These are phyloP conservation scores for Musa schizocarpa DNA, from an alignment of 176 grass and related monocot species.

Conservation along the genomic window DNA sequence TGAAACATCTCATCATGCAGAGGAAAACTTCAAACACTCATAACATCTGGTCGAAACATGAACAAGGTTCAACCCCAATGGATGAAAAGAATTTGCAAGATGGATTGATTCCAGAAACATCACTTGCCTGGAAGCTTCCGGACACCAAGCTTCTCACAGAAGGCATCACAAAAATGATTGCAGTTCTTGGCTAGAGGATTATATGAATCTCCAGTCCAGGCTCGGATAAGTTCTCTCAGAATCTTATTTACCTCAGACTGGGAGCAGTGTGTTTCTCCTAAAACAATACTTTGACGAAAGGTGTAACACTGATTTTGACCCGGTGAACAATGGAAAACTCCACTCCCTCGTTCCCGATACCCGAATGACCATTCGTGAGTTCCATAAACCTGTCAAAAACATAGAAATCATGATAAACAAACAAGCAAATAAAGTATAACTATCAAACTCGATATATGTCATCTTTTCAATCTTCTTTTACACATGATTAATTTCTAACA, in stretches of 20 bases:
- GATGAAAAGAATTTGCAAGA: neutral
- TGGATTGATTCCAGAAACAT: neutral
- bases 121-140: constrained; percentile 68
- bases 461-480: too few species aligned
- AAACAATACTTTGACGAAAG: constrained; percentile 76
- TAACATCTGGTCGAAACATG: neutral
- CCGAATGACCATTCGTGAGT: constrained; percentile 98
- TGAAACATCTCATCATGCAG: neutral
- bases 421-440: neutral
- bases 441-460: too few species aligned
- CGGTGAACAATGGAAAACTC: constrained; percentile 86
- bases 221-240: constrained; percentile 57
- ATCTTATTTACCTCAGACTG: constrained; percentile 63
- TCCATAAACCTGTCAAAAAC: constrained; percentile 57
- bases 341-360: constrained; percentile 71
- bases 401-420: neutral
- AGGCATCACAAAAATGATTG: constrained; percentile 91
- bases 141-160: constrained; percentile 70
- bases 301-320: constrained; percentile 92
- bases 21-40: neutral
- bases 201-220: constrained; percentile 72
- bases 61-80: neutral
- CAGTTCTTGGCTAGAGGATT: constrained; percentile 92
- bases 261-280: constrained; percentile 72
- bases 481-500: too few species aligned